These are phyloP conservation scores for Lignosus rhinocerotis DNA, from an alignment of 1,284 basidiomycete genomes.

Conservation along the genomic window DNA sequence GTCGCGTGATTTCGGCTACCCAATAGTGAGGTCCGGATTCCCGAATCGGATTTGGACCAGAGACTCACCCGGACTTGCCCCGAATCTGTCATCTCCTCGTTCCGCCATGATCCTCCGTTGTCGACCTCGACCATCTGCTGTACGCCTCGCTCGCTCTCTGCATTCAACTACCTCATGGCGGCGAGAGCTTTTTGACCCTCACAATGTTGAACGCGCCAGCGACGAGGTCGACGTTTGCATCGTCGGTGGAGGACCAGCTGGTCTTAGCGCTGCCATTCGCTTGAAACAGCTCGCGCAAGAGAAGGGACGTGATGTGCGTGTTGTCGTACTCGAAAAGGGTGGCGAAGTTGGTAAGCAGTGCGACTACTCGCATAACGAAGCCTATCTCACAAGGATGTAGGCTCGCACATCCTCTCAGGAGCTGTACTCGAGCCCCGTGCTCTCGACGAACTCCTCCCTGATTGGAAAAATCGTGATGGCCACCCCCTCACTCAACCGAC, in stretches of 20 bases:
- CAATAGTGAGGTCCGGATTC: background rate
- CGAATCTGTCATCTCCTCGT: background rate
- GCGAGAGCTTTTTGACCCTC: constrained; percentile 48
- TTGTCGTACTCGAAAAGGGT: constrained; percentile 96
- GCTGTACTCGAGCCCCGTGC: constrained; percentile 94
- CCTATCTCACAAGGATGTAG: constrained; percentile 43
- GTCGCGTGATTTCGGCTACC: constrained; percentile 3
- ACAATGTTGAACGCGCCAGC: constrained; percentile 68
- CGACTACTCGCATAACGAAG: constrained; percentile 20
- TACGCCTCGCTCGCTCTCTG: constrained; percentile 15
- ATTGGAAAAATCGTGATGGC: constrained; percentile 67
- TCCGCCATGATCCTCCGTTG: constrained; percentile 16
- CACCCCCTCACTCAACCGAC: constrained; percentile 82
- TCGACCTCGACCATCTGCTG: background rate
- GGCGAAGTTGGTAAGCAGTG: constrained; percentile 78
- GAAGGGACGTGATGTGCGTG: constrained; percentile 79
- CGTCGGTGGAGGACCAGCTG: constrained; percentile 94
- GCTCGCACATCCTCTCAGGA: constrained; percentile 94
- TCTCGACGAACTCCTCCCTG: constrained; percentile 88
- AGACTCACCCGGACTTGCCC: background rate
- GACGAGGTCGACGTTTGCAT: constrained; percentile 97
- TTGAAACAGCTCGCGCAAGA: constrained; percentile 92
- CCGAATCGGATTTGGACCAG: no score
- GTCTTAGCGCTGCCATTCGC: constrained; percentile 93
- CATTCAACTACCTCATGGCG: constrained; percentile 34